Base-by-base conservation (phyloP, 2,329 filamentous ascomycete species). In the Colletotrichum noveboracense region DNA sequence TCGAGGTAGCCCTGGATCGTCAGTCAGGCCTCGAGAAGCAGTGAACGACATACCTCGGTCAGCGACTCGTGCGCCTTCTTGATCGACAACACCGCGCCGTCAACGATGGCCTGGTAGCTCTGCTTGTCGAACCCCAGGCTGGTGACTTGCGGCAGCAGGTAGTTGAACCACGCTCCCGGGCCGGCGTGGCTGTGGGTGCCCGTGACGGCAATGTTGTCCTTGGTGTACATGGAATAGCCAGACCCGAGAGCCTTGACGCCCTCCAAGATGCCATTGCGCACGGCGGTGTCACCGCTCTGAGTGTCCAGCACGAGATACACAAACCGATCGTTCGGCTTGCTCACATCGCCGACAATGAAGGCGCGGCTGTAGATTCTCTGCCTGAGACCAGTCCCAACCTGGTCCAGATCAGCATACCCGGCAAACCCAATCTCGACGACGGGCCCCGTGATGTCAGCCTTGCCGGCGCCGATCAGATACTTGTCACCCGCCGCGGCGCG, bases 181-280 rank as follows among this genome's bases (percentile, higher is more conserved):
- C 96, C 96, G 28, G 96, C 93, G 85, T 98, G 96, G 30, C 95
- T 97, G 84, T 98, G 96, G 0, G 96, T 98, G 70, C 96, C 96
- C 0, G 95, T 98, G 26, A 98, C 91, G 38, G 96, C 96, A 43
- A 98, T 86, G 81, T 98, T 98, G 79, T 94, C 90, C 80, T 94
- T 91, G 62, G 89, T 91, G 84, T 98, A 98, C 32, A 93, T 85
- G 2, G 90, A 87, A 82, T 96, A 98, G 5, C 94, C 93, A 18
- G 88, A 84, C 0, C 96, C 96, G 9, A 98, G 86, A 0, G 86
- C 88, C 52, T 88, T 87, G 10, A 98, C 87, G 2, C 92, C 94
- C 70, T 96, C 90, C 13, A 98, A 85, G 62, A 98, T 95, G n/a
- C 96, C 96, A 83, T 96, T 92, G 16, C 96, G 91, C 56, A 98